phyloP scores from a whole-genome alignment of 257 asterid species.

The Salvia rosmarinus region DNA sequence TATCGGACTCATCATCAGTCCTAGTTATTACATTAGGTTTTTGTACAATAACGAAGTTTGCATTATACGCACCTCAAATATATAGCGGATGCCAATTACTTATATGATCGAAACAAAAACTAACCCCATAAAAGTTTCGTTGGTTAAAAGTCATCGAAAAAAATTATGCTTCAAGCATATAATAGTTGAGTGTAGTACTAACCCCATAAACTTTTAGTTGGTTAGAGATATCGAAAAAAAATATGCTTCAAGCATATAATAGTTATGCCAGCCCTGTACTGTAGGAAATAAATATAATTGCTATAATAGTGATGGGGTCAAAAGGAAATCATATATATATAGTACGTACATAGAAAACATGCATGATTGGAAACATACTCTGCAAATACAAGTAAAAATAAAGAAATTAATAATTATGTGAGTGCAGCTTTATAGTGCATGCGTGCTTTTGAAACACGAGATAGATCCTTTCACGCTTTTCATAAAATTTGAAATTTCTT shows the following conservation, averaged over 20 bases:
- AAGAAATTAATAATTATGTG: neutral
- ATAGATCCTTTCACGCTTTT: constrained; percentile 36
- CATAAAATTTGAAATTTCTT: constrained; percentile 35
- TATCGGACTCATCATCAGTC: too few species aligned
- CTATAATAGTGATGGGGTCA: constrained; percentile 29
- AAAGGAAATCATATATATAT: constrained; percentile 5
- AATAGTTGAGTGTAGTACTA: too few species aligned
- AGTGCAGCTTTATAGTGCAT: constrained; percentile 29
- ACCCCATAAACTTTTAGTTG: too few species aligned
- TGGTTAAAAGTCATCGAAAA: too few species aligned
- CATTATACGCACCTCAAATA: too few species aligned
- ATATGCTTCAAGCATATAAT: neutral
- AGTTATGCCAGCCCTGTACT: neutral
- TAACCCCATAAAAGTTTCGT: too few species aligned
- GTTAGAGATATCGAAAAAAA: too few species aligned
- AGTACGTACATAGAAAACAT: constrained; percentile 7
- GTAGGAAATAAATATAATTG: neutral
- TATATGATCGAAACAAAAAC: too few species aligned
- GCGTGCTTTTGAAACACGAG: constrained; percentile 38
- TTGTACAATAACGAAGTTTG: too few species aligned
- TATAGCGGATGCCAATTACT: too few species aligned
- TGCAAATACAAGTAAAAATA: constrained; percentile 22
- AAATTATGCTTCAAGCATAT: too few species aligned
- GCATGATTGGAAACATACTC: constrained; percentile 25
- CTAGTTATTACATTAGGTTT: too few species aligned